Evolutionary conservation across 352 stramenopile species (phyloP).

Genomic region (Saprolegnia parasitica): DNA sequence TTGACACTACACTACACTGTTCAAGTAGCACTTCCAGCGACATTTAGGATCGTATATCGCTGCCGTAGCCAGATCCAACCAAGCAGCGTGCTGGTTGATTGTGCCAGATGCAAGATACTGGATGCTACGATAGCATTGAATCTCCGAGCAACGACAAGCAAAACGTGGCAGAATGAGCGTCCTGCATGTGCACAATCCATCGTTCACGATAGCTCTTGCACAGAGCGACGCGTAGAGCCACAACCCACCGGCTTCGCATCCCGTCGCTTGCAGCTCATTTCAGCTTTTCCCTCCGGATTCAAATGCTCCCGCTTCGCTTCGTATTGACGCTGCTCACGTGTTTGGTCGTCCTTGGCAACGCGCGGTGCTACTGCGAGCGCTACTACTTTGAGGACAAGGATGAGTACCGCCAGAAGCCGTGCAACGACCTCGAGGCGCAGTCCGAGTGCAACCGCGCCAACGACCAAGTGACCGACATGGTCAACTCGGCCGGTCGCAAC

Average conservation of each 20-base stretch:
- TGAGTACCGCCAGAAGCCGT: background rate
- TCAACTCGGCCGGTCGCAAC: constrained; percentile 6
- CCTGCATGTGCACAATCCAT: too few relatives aligned
- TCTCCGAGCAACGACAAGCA: background rate
- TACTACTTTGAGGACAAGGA: background rate
- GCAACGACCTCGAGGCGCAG: constrained; percentile 13
- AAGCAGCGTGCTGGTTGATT: background rate
- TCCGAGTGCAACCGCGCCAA: constrained; percentile 12
- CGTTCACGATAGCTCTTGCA: too few relatives aligned
- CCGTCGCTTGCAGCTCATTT: too few relatives aligned
- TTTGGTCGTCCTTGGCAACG: background rate
- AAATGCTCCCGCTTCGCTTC: too few relatives aligned
- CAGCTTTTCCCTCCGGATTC: too few relatives aligned
- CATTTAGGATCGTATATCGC: too few relatives aligned
- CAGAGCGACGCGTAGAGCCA: too few relatives aligned
- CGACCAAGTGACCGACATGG: constrained; percentile 1
- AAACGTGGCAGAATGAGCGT: too few relatives aligned
- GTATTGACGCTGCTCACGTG: background rate
- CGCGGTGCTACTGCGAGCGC: background rate
- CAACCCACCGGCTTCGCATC: too few relatives aligned
- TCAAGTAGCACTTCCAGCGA: too few relatives aligned
- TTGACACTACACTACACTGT: too few relatives aligned
- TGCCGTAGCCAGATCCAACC: too few relatives aligned
- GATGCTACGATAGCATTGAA: background rate
- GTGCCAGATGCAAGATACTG: background rate